A percentile compares a stretch with the other conserved stretches of the same genome.
phyloP scores from a whole-genome alignment of 176 grass and related monocot genomes.

The Alopecurus myosuroides region DNA sequence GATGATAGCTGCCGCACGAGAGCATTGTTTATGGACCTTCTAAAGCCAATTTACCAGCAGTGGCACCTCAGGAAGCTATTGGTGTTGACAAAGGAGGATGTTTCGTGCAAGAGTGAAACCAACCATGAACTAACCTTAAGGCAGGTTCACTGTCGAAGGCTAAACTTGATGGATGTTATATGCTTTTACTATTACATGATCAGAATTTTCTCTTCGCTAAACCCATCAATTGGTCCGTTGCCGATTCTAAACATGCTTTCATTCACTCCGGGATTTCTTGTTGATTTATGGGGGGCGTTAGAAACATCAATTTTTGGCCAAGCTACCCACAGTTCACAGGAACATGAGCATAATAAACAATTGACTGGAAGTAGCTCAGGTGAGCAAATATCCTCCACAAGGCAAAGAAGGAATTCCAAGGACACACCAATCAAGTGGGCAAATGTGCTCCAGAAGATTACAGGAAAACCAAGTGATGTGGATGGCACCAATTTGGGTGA shows the following conservation, averaged over 20 bases:
- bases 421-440: conserved; percentile 83
- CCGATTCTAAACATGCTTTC: conserved; percentile 94
- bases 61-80: conserved; percentile 96
- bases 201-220: conserved; percentile 69
- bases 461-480: conserved; percentile 59
- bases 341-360: conserved; percentile 40
- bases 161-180: conserved; percentile 60
- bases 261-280: conserved; percentile 90
- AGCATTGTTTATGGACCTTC: conserved; percentile 68
- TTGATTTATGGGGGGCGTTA: conserved; percentile 68
- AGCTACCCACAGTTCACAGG: conserved; percentile 29
- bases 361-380: conserved; percentile 33
- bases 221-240: conserved; percentile 52
- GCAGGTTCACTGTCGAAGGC: conserved; percentile 16
- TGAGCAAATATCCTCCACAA: conserved; percentile 45
- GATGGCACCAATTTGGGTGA: conserved; percentile 38
- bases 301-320: conserved; percentile 55
- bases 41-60: conserved; percentile 90
- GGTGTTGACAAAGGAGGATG: conserved; percentile 43
- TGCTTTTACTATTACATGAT: conserved; percentile 89
- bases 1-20: conserved; percentile 16
- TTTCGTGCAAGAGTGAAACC: not conserved
- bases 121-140: conserved; percentile 9
- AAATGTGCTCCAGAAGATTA: conserved; percentile 86
- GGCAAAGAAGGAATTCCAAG: conserved; percentile 59